A percentile compares a stretch with the other conserved stretches of the same genome.
Conservation (phyloP, 208 protist species). For the Leptomonas seymouri region DNA sequence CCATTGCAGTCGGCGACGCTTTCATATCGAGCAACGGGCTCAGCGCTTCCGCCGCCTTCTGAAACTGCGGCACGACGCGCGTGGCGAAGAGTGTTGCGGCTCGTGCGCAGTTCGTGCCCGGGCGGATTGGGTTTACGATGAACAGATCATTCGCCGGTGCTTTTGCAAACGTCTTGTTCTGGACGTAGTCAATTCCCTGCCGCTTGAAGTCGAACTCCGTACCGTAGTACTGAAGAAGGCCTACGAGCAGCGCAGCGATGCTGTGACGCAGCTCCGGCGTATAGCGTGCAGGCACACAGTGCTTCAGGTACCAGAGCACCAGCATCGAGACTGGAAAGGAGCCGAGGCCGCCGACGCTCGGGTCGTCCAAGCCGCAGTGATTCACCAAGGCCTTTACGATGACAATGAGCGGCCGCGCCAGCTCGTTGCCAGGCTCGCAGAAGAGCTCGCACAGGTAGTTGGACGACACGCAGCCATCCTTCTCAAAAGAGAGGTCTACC, state of each 20-base stretch:
- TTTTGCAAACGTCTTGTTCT: slow-evolving; percentile 55
- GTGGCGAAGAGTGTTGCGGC: slow-evolving; percentile 56
- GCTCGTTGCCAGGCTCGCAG: slow-evolving; percentile 54
- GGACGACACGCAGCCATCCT: slow-evolving; percentile 61
- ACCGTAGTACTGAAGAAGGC: slow-evolving; percentile 83
- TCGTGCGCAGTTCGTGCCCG: slow-evolving; percentile 65
- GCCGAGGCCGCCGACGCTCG: slow-evolving; percentile 79
- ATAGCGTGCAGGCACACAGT: slow-evolving; percentile 43
- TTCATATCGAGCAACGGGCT: slow-evolving; percentile 38
- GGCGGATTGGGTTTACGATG: slow-evolving; percentile 75
- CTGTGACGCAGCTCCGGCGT: slow-evolving; percentile 43
- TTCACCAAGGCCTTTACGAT: slow-evolving; percentile 77
- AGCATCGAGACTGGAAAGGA: slow-evolving; percentile 85
- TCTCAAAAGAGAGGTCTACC: slow-evolving; percentile 80
- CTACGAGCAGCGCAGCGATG: slow-evolving; percentile 58
- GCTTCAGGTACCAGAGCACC: slow-evolving; percentile 79
- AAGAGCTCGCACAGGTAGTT: slow-evolving; percentile 76
- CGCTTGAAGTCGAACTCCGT: slow-evolving; percentile 56
- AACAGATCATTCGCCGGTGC: slow-evolving; percentile 44
- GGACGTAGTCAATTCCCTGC: slow-evolving; percentile 71
- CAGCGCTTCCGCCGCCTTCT: slow-evolving; percentile 40
- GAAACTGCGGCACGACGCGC: slow-evolving; percentile 58
- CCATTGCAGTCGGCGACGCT: slow-evolving; percentile 21
- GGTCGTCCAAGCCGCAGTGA: slow-evolving; percentile 64
- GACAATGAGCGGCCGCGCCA: slow-evolving; percentile 75